Evolutionary conservation across 345 rosid species (phyloP).

Genomic region (Hibiscus tridactylites): DNA sequence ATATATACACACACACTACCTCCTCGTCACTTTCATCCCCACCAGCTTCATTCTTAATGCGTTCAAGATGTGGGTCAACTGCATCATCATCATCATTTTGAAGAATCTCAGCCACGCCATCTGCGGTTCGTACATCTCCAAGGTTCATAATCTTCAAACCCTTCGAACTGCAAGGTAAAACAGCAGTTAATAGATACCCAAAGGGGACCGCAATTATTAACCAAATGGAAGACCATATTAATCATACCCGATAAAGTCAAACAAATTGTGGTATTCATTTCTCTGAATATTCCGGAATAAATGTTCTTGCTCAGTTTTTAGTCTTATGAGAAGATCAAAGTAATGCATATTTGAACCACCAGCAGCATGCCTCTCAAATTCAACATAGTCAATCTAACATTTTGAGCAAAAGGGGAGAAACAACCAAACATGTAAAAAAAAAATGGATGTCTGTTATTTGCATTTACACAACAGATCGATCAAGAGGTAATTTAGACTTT

Average conservation of each 20-base stretch:
- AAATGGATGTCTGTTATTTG: neutral
- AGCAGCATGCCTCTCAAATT: constrained; percentile 98
- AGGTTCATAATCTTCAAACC: constrained; percentile 91
- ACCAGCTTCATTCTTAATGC: constrained; percentile 78
- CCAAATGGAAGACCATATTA: constrained; percentile 1
- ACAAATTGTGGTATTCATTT: constrained; percentile 89
- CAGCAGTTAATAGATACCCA: neutral
- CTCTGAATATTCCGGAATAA: constrained; percentile 93
- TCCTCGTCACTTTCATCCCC: constrained; percentile 95
- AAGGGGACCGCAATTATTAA: neutral
- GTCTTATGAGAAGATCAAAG: constrained; percentile 87
- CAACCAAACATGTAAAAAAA: neutral
- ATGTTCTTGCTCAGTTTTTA: constrained; percentile 95
- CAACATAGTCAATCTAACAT: constrained; percentile 82
- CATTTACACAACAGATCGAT: neutral
- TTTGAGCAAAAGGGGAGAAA: neutral
- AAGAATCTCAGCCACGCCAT: constrained; percentile 74
- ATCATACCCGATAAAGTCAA: constrained; percentile 70
- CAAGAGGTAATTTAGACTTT: neutral
- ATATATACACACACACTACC: constrained; percentile 25
- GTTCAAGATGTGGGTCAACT: constrained; percentile 91
- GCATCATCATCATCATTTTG: constrained; percentile 74
- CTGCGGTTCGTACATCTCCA: constrained; percentile 47
- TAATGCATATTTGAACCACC: constrained; percentile 99
- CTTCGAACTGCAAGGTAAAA: constrained; percentile 48